These are phyloP conservation scores for Fusarium torulosum DNA, from an alignment of 2,329 filamentous ascomycete species.

Conservation along the genomic window DNA sequence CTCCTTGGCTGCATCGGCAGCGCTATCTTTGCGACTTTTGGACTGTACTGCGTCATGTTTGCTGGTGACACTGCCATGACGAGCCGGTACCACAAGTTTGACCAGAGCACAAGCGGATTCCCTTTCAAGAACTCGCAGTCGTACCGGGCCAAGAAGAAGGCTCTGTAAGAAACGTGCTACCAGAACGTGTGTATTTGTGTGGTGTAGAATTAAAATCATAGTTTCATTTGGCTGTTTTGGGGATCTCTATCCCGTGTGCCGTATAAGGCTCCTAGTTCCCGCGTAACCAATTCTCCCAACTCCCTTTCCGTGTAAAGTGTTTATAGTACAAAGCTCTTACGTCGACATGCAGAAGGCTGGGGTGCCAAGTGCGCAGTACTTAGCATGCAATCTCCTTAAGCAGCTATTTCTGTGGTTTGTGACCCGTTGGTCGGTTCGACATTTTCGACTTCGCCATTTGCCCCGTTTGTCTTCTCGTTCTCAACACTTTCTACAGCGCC, in stretches of 20 bases:
- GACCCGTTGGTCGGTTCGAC: slow-evolving; percentile 21
- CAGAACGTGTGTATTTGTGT: neutral
- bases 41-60: slow-evolving; percentile 53
- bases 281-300: slow-evolving; percentile 45
- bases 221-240: slow-evolving; percentile 22
- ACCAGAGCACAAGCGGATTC: slow-evolving; percentile 57
- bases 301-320: slow-evolving; percentile 36
- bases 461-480: slow-evolving; percentile 43
- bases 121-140: slow-evolving; percentile 56
- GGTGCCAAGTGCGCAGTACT: neutral
- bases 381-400: neutral
- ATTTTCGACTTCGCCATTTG: slow-evolving; percentile 27
- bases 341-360: neutral
- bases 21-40: slow-evolving; percentile 69
- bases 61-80: slow-evolving; percentile 55
- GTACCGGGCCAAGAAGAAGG: slow-evolving; percentile 56
- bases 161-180: slow-evolving; percentile 38
- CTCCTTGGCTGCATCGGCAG: slow-evolving; percentile 70
- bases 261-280: slow-evolving; percentile 19
- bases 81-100: slow-evolving; percentile 54
- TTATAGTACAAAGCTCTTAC: slow-evolving; percentile 34
- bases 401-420: slow-evolving; percentile 14
- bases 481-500: slow-evolving; percentile 49
- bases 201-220: slow-evolving; percentile 25
- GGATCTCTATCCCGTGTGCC: slow-evolving; percentile 16